A percentile compares a stretch with the other conserved stretches of the same genome.
These are phyloP conservation scores for Dacryopinax primogenitus DNA, from an alignment of 768 basidiomycete species.

Conservation along the genomic window DNA sequence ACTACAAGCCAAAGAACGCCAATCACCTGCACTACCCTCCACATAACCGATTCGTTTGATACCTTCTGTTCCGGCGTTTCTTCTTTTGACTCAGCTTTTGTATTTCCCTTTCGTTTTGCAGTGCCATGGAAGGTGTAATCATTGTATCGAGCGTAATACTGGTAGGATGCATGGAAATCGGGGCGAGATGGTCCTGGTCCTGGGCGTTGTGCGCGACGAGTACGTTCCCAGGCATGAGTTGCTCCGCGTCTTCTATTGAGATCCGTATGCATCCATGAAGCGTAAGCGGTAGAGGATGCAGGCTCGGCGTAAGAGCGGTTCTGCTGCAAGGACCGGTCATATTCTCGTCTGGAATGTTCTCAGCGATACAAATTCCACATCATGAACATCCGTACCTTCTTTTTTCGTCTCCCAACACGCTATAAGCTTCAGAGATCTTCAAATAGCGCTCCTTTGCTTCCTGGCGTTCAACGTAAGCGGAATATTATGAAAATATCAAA, in stretches of 20 bases:
- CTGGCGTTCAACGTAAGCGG: background rate
- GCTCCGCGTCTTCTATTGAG: background rate
- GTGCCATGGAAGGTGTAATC: background rate
- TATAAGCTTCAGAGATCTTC: slow-evolving; percentile 15
- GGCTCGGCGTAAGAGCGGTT: background rate
- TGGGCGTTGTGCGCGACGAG: background rate
- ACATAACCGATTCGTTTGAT: slow-evolving; percentile 15
- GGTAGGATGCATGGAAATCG: background rate
- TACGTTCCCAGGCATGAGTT: background rate
- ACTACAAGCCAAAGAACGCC: slow-evolving; percentile 14
- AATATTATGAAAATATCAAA: background rate
- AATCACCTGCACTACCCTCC: slow-evolving; percentile 16
- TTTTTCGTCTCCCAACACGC: slow-evolving; percentile 16
- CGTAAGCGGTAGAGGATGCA: background rate
- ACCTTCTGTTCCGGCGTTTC: slow-evolving; percentile 12
- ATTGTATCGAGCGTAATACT: background rate
- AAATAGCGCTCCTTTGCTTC: slow-evolving; percentile 13
- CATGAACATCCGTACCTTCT: slow-evolving; percentile 6
- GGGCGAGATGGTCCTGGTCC: background rate
- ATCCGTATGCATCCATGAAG: background rate
- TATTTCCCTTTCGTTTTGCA: background rate
- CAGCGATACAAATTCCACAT: background rate
- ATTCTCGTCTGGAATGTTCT: slow-evolving; percentile 13
- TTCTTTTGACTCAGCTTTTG: background rate
- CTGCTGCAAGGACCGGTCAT: slow-evolving; percentile 13